phyloP scores from a whole-genome alignment of 179 eudicot species.

The Pouteria campechiana region DNA sequence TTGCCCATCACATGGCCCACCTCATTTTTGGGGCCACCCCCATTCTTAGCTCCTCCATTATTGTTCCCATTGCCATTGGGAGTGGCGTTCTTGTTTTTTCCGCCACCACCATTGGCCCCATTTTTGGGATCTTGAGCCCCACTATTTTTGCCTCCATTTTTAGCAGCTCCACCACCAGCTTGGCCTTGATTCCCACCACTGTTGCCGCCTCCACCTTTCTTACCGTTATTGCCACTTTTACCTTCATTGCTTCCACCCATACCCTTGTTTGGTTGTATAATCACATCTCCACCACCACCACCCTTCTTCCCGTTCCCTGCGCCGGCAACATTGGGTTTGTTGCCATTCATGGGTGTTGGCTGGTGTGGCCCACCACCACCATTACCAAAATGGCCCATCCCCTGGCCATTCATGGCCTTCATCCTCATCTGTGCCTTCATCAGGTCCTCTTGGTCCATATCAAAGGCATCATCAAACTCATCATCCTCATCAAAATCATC shows the following conservation, averaged over 20 bases:
- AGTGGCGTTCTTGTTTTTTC: slow-evolving; percentile 2
- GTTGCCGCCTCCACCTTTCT: slow-evolving; percentile 14
- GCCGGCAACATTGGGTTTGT: too few relatives aligned
- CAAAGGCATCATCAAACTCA: slow-evolving; percentile 10
- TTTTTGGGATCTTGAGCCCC: slow-evolving; percentile 21
- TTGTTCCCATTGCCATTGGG: slow-evolving; percentile 17
- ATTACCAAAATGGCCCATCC: slow-evolving; percentile 10
- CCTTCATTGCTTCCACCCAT: slow-evolving; percentile 13
- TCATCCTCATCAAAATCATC: slow-evolving; percentile 17
- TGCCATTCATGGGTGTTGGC: slow-evolving; percentile 7
- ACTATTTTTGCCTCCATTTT: slow-evolving; percentile 39
- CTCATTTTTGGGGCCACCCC: slow-evolving; percentile 30
- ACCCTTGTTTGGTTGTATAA: slow-evolving; percentile 4
- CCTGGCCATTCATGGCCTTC: slow-evolving; percentile 19
- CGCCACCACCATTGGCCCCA: slow-evolving; percentile 17
- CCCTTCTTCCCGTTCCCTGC: slow-evolving; percentile 30
- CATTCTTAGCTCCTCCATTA: slow-evolving; percentile 21
- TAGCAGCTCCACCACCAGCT: slow-evolving; percentile 25
- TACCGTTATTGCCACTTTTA: slow-evolving; percentile 18
- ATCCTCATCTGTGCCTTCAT: slow-evolving; percentile 22
- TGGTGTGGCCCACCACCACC: slow-evolving; percentile 17
- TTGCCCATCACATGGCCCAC: slow-evolving; percentile 31
- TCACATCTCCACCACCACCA: slow-evolving; percentile 8
- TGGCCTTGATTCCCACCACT: slow-evolving; percentile 18
- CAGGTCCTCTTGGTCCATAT: slow-evolving; percentile 11